Conservation (phyloP, 2,329 filamentous ascomycete genomes). For the Aspergillus ochraceoroseus region DNA sequence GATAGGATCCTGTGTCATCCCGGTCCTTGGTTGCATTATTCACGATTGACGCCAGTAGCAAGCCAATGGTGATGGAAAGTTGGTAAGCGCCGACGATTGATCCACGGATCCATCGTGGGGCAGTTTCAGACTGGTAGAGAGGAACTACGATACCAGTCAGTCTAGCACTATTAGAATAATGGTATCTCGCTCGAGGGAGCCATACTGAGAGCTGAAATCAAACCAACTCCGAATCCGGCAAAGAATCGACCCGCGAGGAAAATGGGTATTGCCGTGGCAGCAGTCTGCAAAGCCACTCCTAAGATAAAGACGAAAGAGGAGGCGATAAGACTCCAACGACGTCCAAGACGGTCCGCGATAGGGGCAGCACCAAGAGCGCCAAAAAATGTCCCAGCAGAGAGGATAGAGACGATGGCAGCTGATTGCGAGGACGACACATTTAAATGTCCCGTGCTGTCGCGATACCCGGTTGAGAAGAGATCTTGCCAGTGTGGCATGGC, state of each 20-base stretch:
- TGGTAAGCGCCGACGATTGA: conserved; percentile 73
- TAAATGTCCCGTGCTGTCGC: conserved; percentile 39
- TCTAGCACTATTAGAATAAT: too few relatives aligned
- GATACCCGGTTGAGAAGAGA: conserved; percentile 31
- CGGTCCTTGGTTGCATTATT: conserved; percentile 64
- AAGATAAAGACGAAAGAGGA: conserved; percentile 32
- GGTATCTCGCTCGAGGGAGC: too few relatives aligned
- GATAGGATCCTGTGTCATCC: conserved; percentile 61
- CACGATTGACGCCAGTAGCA: conserved; percentile 67
- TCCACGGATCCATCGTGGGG: conserved; percentile 66
- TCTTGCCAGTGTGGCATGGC: conserved; percentile 45
- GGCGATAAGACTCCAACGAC: conserved; percentile 50
- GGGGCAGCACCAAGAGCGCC: conserved; percentile 41
- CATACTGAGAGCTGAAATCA: conserved; percentile 71
- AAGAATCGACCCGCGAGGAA: conserved; percentile 50
- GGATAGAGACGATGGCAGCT: conserved; percentile 60
- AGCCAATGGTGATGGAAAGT: conserved; percentile 71
- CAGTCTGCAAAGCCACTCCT: conserved; percentile 34
- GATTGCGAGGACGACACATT: conserved; percentile 50
- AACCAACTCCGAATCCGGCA: conserved; percentile 60
- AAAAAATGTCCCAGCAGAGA: conserved; percentile 40
- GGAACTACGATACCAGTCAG: too few relatives aligned
- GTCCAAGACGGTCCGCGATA: conserved; percentile 43
- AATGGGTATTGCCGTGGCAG: conserved; percentile 24
- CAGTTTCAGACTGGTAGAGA: conserved; percentile 77